Conservation (phyloP, 768 basidiomycete genomes). For the Tricholoma terreum region DNA sequence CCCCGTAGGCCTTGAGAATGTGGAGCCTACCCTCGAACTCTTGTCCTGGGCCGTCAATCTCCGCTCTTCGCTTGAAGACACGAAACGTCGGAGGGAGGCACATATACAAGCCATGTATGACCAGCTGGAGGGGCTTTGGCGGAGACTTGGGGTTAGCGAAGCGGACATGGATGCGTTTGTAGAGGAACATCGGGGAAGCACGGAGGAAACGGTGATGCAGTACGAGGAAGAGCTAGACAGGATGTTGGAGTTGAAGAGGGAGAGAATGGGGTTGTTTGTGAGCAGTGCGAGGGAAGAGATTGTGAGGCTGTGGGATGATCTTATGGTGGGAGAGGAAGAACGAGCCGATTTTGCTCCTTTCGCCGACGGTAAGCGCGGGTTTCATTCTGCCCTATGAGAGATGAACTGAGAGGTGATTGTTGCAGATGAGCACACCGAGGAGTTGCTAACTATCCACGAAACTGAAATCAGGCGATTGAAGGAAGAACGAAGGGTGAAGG, state of each 20-base stretch:
- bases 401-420: conserved; percentile 5
- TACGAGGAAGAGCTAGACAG: conserved; percentile 90
- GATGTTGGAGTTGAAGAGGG: conserved; percentile 85
- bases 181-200: conserved; percentile 79
- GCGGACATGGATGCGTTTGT: conserved; percentile 90
- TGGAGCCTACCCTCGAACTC: conserved; percentile 77
- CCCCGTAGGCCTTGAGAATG: conserved; percentile 60
- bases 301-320: conserved; percentile 73
- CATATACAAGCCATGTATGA: conserved; percentile 95
- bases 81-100: conserved; percentile 71
- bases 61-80: conserved; percentile 59
- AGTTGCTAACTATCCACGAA: conserved; percentile 80
- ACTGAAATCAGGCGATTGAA: conserved; percentile 79
- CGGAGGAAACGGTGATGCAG: conserved; percentile 68
- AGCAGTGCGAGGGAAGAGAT: conserved; percentile 81
- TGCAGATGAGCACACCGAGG: conserved; percentile 85
- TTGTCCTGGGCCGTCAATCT: conserved; percentile 65
- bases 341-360: conserved; percentile 78
- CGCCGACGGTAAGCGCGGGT: conserved; percentile 63
- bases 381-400: not conserved
- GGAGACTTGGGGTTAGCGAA: conserved; percentile 76
- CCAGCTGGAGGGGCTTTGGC: conserved; percentile 89
- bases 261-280: conserved; percentile 85
- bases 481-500: conserved; percentile 78
- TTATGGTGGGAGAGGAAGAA: conserved; percentile 85